A percentile compares a stretch with the other conserved stretches of the same genome.
phyloP scores from a whole-genome alignment of 495 filamentous ascomycete species.

The Chaetomium fimeti region DNA sequence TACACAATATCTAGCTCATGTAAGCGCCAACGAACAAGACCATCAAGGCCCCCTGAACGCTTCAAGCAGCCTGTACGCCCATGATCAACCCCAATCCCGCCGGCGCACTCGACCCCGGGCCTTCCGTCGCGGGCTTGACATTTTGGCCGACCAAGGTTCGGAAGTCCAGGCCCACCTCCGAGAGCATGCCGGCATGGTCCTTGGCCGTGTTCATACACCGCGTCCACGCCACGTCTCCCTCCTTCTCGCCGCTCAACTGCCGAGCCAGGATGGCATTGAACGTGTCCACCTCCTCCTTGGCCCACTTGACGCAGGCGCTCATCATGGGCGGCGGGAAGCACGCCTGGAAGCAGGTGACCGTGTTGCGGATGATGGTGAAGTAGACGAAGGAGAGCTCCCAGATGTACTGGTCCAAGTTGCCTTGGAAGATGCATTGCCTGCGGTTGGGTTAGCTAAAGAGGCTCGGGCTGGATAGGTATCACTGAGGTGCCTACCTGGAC shows the following conservation, averaged over 20 bases:
- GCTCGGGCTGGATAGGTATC: not conserved
- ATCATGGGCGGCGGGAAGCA: conserved; percentile 85
- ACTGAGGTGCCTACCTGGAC: conserved; percentile 59
- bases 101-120: conserved; percentile 28
- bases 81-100: conserved; percentile 47
- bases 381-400: conserved; percentile 96
- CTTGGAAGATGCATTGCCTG: conserved; percentile 91
- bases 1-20: not conserved
- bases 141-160: conserved; percentile 61
- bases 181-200: conserved; percentile 74
- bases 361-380: conserved; percentile 90
- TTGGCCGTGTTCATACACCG: conserved; percentile 81
- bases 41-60: not conserved
- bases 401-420: conserved; percentile 86
- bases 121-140: conserved; percentile 21
- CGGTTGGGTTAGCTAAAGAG: conserved; percentile 33
- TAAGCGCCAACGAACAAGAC: not conserved
- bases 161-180: conserved; percentile 89
- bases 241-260: conserved; percentile 77
- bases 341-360: conserved; percentile 79
- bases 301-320: conserved; percentile 94
- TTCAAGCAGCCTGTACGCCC: conserved; percentile 9
- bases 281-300: conserved; percentile 82
- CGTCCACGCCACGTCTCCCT: conserved; percentile 67
- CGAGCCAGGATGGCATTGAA: conserved; percentile 81